phyloP scores from a whole-genome alignment of 331 rosid species.

The Quercus tomentella region DNA sequence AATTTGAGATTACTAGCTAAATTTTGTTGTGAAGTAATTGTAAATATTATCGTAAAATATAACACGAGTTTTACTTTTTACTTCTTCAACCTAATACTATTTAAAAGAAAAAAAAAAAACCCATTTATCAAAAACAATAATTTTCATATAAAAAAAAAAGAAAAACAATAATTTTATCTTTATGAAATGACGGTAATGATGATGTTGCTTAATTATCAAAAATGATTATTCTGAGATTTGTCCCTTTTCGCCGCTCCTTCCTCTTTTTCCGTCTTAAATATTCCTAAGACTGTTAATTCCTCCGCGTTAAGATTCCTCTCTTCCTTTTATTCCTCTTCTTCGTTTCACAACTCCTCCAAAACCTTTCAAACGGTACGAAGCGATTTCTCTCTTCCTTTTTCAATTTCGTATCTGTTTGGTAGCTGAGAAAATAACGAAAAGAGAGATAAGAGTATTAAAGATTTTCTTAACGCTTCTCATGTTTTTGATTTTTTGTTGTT shows the following conservation, averaged over 20 bases:
- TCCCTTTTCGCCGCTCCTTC: conserved; percentile 49
- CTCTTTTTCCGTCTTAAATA: conserved; percentile 10
- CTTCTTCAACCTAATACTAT: too few relatives aligned
- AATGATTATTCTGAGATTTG: conserved; percentile 29
- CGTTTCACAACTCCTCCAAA: neutral
- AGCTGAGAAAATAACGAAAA: neutral
- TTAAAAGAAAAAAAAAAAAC: neutral
- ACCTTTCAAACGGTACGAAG: neutral
- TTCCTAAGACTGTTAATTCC: conserved; percentile 13
- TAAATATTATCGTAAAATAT: too few relatives aligned
- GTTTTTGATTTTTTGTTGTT: neutral
- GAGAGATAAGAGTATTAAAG: neutral
- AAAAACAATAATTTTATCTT: too few relatives aligned
- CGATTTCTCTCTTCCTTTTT: neutral
- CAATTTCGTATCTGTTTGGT: neutral
- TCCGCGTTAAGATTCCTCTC: conserved; percentile 37
- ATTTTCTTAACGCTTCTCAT: neutral
- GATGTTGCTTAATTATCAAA: conserved; percentile 4
- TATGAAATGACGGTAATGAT: neutral
- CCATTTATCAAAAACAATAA: too few relatives aligned
- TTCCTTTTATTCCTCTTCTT: neutral
- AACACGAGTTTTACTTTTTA: too few relatives aligned
- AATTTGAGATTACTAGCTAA: accelerated
- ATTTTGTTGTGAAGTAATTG: too few relatives aligned
- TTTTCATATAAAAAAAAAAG: too few relatives aligned